These are phyloP conservation scores for Apiospora hydei DNA, from an alignment of 2,329 filamentous ascomycete genomes.

Conservation along the genomic window DNA sequence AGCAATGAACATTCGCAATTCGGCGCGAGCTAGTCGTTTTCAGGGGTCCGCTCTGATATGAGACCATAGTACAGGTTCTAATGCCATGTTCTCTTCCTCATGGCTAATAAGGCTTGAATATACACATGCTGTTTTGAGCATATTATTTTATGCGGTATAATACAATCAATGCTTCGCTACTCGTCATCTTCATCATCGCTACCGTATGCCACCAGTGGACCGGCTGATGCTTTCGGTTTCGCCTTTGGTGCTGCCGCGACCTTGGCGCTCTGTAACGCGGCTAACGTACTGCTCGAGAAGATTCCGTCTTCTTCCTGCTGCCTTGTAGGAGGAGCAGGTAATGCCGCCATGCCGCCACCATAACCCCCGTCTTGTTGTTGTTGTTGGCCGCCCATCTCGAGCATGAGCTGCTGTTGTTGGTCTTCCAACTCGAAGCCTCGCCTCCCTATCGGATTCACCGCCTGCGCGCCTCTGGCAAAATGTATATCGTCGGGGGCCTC, in stretches of 20 bases:
- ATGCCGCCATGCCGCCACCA: constrained; percentile 45
- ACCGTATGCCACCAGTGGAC: constrained; percentile 86
- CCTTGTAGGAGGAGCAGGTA: constrained; percentile 48
- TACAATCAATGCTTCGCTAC: constrained; percentile 9
- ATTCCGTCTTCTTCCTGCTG: constrained; percentile 66
- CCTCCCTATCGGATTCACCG: constrained; percentile 65
- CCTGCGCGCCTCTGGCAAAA: constrained; percentile 80
- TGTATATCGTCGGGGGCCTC: constrained; percentile 94
- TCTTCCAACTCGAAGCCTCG: constrained; percentile 70
- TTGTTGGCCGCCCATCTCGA: constrained; percentile 60
- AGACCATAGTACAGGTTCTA: not conserved
- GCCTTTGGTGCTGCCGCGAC: constrained; percentile 62
- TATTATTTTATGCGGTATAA: not conserved
- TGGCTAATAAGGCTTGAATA: not conserved
- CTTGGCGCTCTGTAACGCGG: constrained; percentile 71
- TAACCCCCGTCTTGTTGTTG: constrained; percentile 53
- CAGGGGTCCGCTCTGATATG: not conserved
- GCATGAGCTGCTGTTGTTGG: constrained; percentile 61
- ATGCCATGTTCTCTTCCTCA: not conserved
- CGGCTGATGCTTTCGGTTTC: constrained; percentile 61
- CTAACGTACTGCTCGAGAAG: constrained; percentile 82
- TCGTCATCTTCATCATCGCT: constrained; percentile 75
- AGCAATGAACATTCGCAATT: not conserved
- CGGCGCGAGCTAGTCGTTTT: too few species aligned
- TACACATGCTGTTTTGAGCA: constrained; percentile 2